Conservation (phyloP, 2,329 filamentous ascomycete genomes). For the Didymosphaeria variabile region DNA sequence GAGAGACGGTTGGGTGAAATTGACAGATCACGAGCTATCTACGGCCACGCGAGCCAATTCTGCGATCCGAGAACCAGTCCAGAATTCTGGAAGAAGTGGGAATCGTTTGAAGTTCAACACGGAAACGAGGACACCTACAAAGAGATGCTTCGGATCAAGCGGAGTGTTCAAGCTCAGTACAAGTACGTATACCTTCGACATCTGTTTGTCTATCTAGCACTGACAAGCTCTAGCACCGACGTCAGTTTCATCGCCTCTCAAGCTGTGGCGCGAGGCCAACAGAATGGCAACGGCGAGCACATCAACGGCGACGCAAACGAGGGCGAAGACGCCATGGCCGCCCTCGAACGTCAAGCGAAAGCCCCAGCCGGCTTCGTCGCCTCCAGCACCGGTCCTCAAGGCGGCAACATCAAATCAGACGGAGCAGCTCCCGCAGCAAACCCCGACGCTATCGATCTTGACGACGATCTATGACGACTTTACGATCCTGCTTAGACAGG, state of each 20-base stretch:
- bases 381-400: slow-evolving; percentile 77
- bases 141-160: slow-evolving; percentile 97
- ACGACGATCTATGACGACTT: slow-evolving; percentile 59
- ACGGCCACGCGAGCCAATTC: slow-evolving; percentile 95
- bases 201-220: slow-evolving; percentile 23
- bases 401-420: slow-evolving; percentile 61
- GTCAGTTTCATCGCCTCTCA: slow-evolving; percentile 98
- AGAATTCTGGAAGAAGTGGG: slow-evolving; percentile 96
- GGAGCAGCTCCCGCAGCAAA: slow-evolving; percentile 67
- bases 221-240: slow-evolving; percentile 72
- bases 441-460: slow-evolving; percentile 85
- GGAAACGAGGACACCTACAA: slow-evolving; percentile 99
- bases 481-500: slow-evolving; percentile 22
- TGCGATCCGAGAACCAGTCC: slow-evolving; percentile 92
- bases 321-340: slow-evolving; percentile 84
- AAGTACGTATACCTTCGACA: slow-evolving; percentile 66
- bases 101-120: slow-evolving; percentile 95
- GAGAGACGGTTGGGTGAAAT: slow-evolving; percentile 91
- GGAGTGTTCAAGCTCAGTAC: slow-evolving; percentile 96
- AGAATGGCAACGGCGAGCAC: slow-evolving; percentile 58
- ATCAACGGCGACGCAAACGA: slow-evolving; percentile 58
- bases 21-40: slow-evolving; percentile 93
- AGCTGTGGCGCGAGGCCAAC: slow-evolving; percentile 83
- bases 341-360: slow-evolving; percentile 84
- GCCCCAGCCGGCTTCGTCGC: slow-evolving; percentile 92